Evolutionary conservation across 2,329 filamentous ascomycete species (phyloP).

Genomic region (Paecilomyces dactylethromorphus): DNA sequence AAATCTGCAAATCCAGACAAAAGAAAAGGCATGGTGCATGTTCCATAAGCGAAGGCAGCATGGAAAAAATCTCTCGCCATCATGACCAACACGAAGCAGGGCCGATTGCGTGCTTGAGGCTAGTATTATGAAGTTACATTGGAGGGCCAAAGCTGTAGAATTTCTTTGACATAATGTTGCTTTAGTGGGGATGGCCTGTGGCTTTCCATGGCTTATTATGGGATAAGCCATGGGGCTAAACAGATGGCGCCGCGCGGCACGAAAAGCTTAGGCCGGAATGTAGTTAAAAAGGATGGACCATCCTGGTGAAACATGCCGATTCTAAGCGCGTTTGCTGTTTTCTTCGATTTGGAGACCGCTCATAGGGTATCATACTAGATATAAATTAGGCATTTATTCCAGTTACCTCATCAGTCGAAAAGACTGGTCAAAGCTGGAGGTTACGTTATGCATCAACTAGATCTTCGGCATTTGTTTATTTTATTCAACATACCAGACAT

Average conservation of each 20-base stretch:
- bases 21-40: neutral
- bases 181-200: neutral
- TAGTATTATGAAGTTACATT: conserved; percentile 8
- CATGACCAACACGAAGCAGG: neutral
- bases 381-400: too few species aligned
- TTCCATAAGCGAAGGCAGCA: neutral
- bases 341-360: too few species aligned
- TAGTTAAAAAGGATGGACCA: neutral
- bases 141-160: neutral
- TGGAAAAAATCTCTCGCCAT: neutral
- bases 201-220: neutral
- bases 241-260: neutral
- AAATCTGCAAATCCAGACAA: neutral
- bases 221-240: neutral
- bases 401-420: too few species aligned
- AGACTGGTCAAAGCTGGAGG: too few species aligned
- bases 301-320: too few species aligned
- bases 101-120: neutral
- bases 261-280: neutral
- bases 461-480: too few species aligned
- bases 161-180: neutral
- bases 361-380: too few species aligned
- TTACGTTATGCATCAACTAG: too few species aligned
- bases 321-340: too few species aligned
- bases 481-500: too few species aligned